These are phyloP conservation scores for Annulohypoxylon moriforme DNA, from an alignment of 495 filamentous ascomycete genomes.

Conservation along the genomic window DNA sequence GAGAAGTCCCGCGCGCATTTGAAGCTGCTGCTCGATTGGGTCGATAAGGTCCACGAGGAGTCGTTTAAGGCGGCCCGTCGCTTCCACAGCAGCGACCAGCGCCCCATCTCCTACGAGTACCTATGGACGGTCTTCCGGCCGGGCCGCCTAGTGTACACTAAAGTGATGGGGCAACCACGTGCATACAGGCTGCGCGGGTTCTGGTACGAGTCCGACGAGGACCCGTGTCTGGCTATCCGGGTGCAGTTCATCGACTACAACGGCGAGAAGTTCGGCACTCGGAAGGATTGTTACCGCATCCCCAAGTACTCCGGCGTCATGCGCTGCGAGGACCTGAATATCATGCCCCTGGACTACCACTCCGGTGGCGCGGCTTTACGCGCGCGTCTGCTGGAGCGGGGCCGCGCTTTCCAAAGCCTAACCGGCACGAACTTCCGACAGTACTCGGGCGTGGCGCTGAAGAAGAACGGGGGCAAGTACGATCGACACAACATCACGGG, in stretches of 20 bases:
- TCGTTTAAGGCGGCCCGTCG: slow-evolving; percentile 48
- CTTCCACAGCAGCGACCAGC: slow-evolving; percentile 41
- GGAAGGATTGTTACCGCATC: slow-evolving; percentile 37
- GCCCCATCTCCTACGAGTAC: slow-evolving; percentile 49
- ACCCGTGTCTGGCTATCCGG: slow-evolving; percentile 32
- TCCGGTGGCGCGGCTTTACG: slow-evolving; percentile 31
- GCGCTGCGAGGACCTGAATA: slow-evolving; percentile 42
- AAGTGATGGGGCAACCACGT: slow-evolving; percentile 43
- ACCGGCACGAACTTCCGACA: slow-evolving; percentile 27
- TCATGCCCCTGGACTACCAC: slow-evolving; percentile 45
- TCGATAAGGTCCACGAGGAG: slow-evolving; percentile 49
- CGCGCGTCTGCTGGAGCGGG: slow-evolving; percentile 45
- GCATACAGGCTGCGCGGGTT: slow-evolving; percentile 44
- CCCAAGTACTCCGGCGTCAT: slow-evolving; percentile 45
- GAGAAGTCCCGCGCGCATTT: slow-evolving; percentile 41
- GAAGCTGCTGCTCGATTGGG: slow-evolving; percentile 50
- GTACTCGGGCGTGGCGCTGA: slow-evolving; percentile 27
- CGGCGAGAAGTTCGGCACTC: slow-evolving; percentile 49
- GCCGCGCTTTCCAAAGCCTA: slow-evolving; percentile 44
- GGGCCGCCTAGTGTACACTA: slow-evolving; percentile 42
- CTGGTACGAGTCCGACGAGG: slow-evolving; percentile 40
- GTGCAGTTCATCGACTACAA: slow-evolving; percentile 50
- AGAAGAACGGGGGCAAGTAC: neutral
- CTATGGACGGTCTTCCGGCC: slow-evolving; percentile 53
- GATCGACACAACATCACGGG: slow-evolving; percentile 16